Base-by-base conservation (phyloP, 2,329 filamentous ascomycete species). In the Ophiocordyceps camponoti-rufipedis region DNA sequence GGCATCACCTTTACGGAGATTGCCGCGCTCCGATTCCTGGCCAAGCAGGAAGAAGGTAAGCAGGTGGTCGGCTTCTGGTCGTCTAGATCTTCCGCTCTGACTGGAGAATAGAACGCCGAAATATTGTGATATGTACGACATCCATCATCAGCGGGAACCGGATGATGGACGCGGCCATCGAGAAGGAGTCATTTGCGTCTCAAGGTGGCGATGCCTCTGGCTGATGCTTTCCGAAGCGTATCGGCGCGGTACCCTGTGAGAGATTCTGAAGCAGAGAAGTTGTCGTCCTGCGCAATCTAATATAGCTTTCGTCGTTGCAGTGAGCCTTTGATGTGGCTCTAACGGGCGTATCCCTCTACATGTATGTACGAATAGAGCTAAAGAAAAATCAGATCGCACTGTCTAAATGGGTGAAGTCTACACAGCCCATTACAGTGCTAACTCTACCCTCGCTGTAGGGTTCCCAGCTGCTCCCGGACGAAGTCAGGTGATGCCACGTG, bases 1-100 rank as follows among this genome's bases (percentile, higher is more conserved):
- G 93, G 91, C 2, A 84, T 98, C 46, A 95, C 87, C 0, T 94
- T 93, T 58, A 89, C 91, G 0, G 91, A 98, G 63, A 89, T 98
- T 59, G 87, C 93, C 39, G 91, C 93, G 18, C 60, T 98, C 58
- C 74, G 93, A 46, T 96, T 94, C 58, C 82, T 98, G 53, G 85
- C 84, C 10, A 79, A 79, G 58, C 80, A 89, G 61, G 80, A 91
- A 77, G 75, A 84, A 69, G 73, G 77, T 78, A 57, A 53, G 68
- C n/a, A 39, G 10, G 5, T 11, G 8, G 9, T 41, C 18, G 8
- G 14, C 14, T 19, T 11, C 40, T 6, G 14, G 5, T 6, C 12
- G 9, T 23, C 13, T 2, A 18, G 40, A 1, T 5, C n/a, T 19
- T n/a, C 11, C 41, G 7, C 46, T 11, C 41, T 43, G 28, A 41